Evolutionary conservation across 345 rosid genomes (phyloP).

Genomic region (Populus alba): DNA sequence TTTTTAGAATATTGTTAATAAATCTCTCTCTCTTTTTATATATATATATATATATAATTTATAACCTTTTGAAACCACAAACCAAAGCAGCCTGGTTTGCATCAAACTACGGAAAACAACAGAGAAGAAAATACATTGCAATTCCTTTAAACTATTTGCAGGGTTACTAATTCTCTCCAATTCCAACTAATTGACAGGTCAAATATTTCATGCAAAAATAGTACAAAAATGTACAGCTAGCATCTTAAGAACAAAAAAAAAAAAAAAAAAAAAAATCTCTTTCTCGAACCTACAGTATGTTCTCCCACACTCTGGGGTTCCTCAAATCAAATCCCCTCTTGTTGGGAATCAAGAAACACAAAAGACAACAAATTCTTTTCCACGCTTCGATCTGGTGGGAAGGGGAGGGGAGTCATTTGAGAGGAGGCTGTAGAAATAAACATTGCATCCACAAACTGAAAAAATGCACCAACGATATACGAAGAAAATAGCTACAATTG

Average conservation of each 20-base stretch:
- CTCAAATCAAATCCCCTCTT: background rate
- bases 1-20: too few species aligned
- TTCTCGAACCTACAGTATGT: background rate
- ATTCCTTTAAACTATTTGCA: too few species aligned
- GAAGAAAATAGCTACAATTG: conserved; percentile 15
- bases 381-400: background rate
- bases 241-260: background rate
- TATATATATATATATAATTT: too few species aligned
- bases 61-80: too few species aligned
- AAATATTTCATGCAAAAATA: background rate
- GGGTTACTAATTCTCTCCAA: background rate
- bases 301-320: background rate
- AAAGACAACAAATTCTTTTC: background rate
- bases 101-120: too few species aligned
- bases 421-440: background rate
- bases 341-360: background rate
- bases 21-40: too few species aligned
- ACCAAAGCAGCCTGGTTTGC: too few species aligned
- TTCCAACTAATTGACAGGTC: too few species aligned
- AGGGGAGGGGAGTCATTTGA: background rate
- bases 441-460: background rate
- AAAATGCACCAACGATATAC: conserved; percentile 8
- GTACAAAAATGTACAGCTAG: background rate
- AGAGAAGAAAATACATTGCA: too few species aligned
- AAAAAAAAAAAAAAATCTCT: too few species aligned